Conservation (phyloP, 2,329 filamentous ascomycete genomes). For the Proliferodiscus dingleyae region DNA sequence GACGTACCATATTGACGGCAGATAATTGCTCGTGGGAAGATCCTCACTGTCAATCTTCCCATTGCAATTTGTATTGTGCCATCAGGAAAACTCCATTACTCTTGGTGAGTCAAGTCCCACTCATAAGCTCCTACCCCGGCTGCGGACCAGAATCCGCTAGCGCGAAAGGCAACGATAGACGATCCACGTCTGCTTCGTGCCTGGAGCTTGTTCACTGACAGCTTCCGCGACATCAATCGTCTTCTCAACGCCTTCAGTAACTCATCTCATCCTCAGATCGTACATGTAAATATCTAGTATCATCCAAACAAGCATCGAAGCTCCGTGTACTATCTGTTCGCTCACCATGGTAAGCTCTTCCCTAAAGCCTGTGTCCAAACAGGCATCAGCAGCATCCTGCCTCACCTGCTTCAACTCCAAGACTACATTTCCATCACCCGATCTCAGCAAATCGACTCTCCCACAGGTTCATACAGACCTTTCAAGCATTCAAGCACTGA, state of each 20-base stretch:
- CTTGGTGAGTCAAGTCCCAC: not conserved
- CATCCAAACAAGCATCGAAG: slow-evolving; percentile 3
- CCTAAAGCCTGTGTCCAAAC: not conserved
- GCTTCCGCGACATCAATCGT: slow-evolving; percentile 2
- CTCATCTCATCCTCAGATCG: slow-evolving; percentile 1
- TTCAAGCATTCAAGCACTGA: no score
- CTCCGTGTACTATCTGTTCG: not conserved
- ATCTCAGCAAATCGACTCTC: not conserved
- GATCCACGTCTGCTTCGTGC: slow-evolving; percentile 23
- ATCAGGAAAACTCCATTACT: slow-evolving; percentile 1
- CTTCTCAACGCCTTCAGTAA: not conserved
- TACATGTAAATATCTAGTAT: not conserved
- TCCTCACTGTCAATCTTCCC: slow-evolving; percentile 11
- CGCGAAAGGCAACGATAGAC: slow-evolving; percentile 13
- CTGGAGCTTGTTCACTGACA: slow-evolving; percentile 20
- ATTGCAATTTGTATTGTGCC: slow-evolving; percentile 13
- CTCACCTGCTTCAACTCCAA: not conserved
- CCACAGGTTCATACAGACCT: no score
- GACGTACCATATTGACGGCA: slow-evolving; percentile 19
- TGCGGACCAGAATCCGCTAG: slow-evolving; percentile 8
- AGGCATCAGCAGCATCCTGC: not conserved
- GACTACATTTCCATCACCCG: not conserved
- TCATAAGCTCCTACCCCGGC: not conserved
- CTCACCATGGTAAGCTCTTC: slow-evolving; percentile 25
- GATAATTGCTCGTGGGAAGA: slow-evolving; percentile 5